Base-by-base conservation (phyloP, 768 basidiomycete species). In the Mycena alexandri region DNA sequence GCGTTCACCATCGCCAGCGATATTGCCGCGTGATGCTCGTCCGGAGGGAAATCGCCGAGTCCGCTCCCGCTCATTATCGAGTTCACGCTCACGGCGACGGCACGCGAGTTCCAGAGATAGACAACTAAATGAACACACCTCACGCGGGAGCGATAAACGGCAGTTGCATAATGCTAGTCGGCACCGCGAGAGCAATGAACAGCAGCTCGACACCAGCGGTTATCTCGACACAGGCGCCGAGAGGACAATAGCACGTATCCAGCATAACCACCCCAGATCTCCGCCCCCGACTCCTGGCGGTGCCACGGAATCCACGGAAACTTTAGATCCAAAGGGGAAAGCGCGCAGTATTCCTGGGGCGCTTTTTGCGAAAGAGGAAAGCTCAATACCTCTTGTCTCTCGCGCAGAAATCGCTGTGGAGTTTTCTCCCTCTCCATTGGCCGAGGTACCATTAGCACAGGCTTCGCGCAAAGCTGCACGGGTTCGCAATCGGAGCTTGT, bases 401-500 rank as follows among this genome's bases (percentile, higher is more conserved):
- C 17, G 12, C 36, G 47, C 55, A 24, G 36, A 42, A n/a, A 11
- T 17, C 24, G 21, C 29, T 47, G 19, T 36, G 38, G 46, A 57
- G 22, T 14, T 42, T 29, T 9, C 38, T 24, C 36, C 41, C 9
- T 7, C 59, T 21, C 46, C n/a, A 44, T 22, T 44, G n/a, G 16
- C 43, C 25, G 56, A n/a, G 29, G 38, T 11, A 14, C 38, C 38
- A 38, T 38, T 38, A 5, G 38, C 38, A 38, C 38, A 38, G 38
- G 43, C 42, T 55, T 6, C 52, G 3, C 46, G 54, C 56, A 53
- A 57, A 21, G 65, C 71, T 41, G 24, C 55, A 47, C 71, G 61
- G 9, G 5, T 61, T 57, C 67, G 67, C 38, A 61, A 65, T 36
- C 58, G 60, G n/a, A 65, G 59, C 48, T 46, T 71, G 29, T 66